Base-by-base conservation (phyloP, 2,329 filamentous ascomycete genomes). In the Hymenoscyphus occultus region DNA sequence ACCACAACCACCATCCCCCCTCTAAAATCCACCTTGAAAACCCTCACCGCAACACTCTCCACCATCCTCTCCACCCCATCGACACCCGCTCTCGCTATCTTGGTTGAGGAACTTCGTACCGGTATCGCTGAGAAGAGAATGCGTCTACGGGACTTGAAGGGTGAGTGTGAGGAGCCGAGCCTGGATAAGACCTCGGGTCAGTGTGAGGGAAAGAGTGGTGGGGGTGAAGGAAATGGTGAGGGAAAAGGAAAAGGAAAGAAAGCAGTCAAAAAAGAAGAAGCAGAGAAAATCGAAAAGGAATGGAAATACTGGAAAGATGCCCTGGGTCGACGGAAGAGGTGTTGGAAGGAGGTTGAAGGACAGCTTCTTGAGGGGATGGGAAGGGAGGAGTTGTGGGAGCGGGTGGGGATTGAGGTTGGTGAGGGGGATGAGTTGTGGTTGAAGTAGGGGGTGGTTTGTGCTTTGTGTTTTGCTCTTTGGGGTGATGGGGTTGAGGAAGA, bases 1-100 rank as follows among this genome's bases (percentile, higher is more conserved):
- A 79, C 80, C 61, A 75, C 78, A 4, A 59, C 64, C 40, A 74
- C 79, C 19, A 79, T 84, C 42, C 72, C 77, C 2, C 70, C 71
- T 1, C 75, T 85, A 19, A 81, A 85, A 70, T 83, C 84, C 66
- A 76, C 77, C 10, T 77, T 83, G n/a, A 82, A 82, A 67, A 71
- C 75, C 28, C 76, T 80, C 3, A 77, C 85, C 51, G 75, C 78
- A 5, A 74, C 78, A 1, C 77, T 86, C 10, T 78, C 39, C 3
- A 66, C 64, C n/a, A 61, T 75, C 10, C 64, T 78, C 56, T 77
- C 79, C 12, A 79, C 79, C 12, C 79, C 86, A 16, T 81, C 84
- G 16, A 80, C 83, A 1, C 73, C 78, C 0, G 80, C 85, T 42
- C 79, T 89, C 19, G 77, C 79, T 9, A 66, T 76, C 16, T 73